A percentile compares a stretch with the other conserved stretches of the same genome.
Evolutionary conservation across 768 basidiomycete species (phyloP).

Genomic region (Mycena filopes): DNA sequence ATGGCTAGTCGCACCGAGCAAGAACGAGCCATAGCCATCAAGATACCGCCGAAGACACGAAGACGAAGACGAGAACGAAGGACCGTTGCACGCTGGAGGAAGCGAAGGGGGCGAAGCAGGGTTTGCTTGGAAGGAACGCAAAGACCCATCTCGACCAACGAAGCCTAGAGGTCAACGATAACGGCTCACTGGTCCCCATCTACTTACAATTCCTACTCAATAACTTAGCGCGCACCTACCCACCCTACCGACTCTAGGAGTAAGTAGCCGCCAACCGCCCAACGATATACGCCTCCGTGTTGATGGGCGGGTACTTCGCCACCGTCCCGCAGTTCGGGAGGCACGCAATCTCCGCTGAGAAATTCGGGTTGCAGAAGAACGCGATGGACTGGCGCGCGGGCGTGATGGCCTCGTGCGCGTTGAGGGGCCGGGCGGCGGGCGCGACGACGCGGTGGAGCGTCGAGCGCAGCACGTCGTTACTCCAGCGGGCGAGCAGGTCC

Average conservation of each 20-base stretch:
- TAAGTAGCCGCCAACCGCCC: slow-evolving; percentile 73
- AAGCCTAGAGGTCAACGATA: background rate
- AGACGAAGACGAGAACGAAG: slow-evolving; percentile 31
- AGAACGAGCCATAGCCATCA: slow-evolving; percentile 22
- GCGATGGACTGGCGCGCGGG: slow-evolving; percentile 83
- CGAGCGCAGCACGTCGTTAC: slow-evolving; percentile 81
- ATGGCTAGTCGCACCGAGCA: slow-evolving; percentile 23
- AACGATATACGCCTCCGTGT: slow-evolving; percentile 81
- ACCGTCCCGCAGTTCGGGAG: slow-evolving; percentile 71
- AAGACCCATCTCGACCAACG: slow-evolving; percentile 34
- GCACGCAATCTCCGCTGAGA: slow-evolving; percentile 72
- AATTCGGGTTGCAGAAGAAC: slow-evolving; percentile 90
- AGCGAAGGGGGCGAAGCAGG: slow-evolving; percentile 39
- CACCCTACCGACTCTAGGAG: too few relatives aligned
- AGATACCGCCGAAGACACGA: slow-evolving; percentile 32
- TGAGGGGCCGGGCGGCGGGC: slow-evolving; percentile 63
- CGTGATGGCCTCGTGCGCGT: slow-evolving; percentile 62
- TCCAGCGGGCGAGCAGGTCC: slow-evolving; percentile 85
- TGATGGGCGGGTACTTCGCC: slow-evolving; percentile 76
- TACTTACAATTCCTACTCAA: background rate
- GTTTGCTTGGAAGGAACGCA: slow-evolving; percentile 53
- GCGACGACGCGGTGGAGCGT: slow-evolving; percentile 88
- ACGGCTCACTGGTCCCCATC: background rate
- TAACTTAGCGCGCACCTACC: background rate
- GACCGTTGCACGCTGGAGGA: slow-evolving; percentile 26